Base-by-base conservation (phyloP, 108 stramenopile species). In the Mediolabrus comicus region DNA sequence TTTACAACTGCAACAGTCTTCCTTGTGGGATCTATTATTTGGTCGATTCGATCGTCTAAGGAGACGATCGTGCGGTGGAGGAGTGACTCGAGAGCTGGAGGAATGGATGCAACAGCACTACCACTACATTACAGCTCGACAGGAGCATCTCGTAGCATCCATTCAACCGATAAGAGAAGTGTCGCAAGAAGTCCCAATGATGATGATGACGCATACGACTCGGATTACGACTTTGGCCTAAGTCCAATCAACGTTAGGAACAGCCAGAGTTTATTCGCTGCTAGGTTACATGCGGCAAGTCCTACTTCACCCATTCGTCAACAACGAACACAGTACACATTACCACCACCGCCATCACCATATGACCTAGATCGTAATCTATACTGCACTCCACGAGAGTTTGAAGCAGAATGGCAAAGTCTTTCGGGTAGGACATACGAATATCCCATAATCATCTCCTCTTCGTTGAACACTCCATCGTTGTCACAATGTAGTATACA, bases 401-500 rank as follows among this genome's bases (percentile, higher is more conserved):
- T 72, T 34, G 51, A 57, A 39, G 30, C 39, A 25, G 51, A 63
- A 26, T 72, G 71, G 71, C 52, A 53, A 57, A 32, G 36, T 19
- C 55, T 72, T 2, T 39, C 62, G 17, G 56, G 46, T 6, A 22
- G 46, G 8, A 49, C 14, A 49, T 17, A 49, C 19, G 46, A 49
- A 24, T 49, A 7, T 49, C 22, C 46, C 1, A 57, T 54, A 27
- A 10, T 10, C 3, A 3, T 69, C 19, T 49, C 46, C 25, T 64
- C 19, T 24, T 29, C 38, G 19, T 28, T 68, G 39, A 38, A 27
- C 16, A 27, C 33, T 38, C 56, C 55, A 12, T 56, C 62, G 12
- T 64, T 72, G 11, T 28, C 55, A 8, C 62, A 72, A 10, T 72
- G 62, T 35, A 62, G 64, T 34, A 33, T 32, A 19, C 62, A 72